Base-by-base conservation (phyloP, 1,139 yeast species). In the Taphrina flavorubra region DNA sequence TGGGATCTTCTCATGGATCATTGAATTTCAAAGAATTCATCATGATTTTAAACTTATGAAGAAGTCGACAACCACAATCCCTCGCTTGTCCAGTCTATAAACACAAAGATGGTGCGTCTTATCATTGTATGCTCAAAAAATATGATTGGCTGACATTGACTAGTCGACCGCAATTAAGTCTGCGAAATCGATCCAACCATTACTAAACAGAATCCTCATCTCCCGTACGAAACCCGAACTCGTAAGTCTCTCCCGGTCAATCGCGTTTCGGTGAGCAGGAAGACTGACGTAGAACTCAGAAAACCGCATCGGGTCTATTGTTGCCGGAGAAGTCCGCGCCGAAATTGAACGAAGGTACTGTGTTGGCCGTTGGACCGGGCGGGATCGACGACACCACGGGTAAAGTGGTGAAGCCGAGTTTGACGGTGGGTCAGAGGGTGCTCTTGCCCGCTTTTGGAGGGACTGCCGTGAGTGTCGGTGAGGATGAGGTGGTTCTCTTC, bases 261-360 rank as follows among this genome's bases (percentile, higher is more conserved):
- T 36, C 10, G 25, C 6, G 42, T 7, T 11, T n/a, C 36, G 34
- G 14, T 39, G 18, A 42, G 16, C 16, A 13, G 10, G 56, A 14
- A 25, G 13, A 44, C 61, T 63, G 53, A 53, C 64, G 51, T 2
- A 25, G 49, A 40, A 42, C 91, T 77, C 85, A 94, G 76, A 86
- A 92, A 83, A 94, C 99, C 70, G 90, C 97, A 69, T 88, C 96
- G 60, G 99, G 99, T 77, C 86, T 94, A 77, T 91, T 87, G 83
- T 89, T 94, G 74, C 99, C 99, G 73, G 99, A 94, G 82, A 91
- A 91, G 84, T 92, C 92, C 83, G 96, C 89, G 76, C 51, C 51
- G 39, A 94, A 94, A 82, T 86, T 91, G 78, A 90, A 90, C 83
- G 82, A 79, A 74, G 83, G 82, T 65, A 76, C 77, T 55, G 83